Conservation (phyloP, 2,329 filamentous ascomycete species). For the Botryotinia globosa region DNA sequence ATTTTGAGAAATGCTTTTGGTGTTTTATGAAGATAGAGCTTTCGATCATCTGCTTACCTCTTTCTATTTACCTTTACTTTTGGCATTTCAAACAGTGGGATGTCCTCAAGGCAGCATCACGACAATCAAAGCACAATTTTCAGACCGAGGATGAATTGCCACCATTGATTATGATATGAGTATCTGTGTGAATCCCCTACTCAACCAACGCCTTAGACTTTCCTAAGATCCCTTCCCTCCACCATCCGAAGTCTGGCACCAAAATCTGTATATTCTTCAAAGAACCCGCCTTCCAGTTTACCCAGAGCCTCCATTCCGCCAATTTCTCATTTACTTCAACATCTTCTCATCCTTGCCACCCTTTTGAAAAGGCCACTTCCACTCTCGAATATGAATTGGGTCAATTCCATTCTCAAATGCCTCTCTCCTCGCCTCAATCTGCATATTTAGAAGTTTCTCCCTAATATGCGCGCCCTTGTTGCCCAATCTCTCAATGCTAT, state of each 20-base stretch:
- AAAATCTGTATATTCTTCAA: neutral
- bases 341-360: conserved; percentile 10
- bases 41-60: neutral
- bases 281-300: neutral
- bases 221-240: neutral
- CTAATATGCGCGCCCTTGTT: conserved; percentile 62
- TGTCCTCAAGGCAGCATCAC: neutral
- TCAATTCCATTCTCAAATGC: conserved; percentile 71
- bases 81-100: neutral
- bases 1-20: neutral
- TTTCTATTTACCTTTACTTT: neutral
- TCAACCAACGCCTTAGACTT: neutral
- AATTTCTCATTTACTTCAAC: neutral
- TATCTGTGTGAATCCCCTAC: neutral
- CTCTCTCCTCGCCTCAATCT: conserved; percentile 61
- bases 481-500: conserved; percentile 57
- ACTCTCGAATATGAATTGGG: conserved; percentile 43
- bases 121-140: neutral
- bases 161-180: neutral
- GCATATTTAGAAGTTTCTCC: conserved; percentile 61
- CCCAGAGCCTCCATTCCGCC: neutral
- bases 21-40: neutral
- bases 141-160: neutral
- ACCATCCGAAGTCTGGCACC: neutral
- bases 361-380: conserved; percentile 35